Evolutionary conservation across 2,329 filamentous ascomycete genomes (phyloP).

Genomic region (Meredithiella fracta): DNA sequence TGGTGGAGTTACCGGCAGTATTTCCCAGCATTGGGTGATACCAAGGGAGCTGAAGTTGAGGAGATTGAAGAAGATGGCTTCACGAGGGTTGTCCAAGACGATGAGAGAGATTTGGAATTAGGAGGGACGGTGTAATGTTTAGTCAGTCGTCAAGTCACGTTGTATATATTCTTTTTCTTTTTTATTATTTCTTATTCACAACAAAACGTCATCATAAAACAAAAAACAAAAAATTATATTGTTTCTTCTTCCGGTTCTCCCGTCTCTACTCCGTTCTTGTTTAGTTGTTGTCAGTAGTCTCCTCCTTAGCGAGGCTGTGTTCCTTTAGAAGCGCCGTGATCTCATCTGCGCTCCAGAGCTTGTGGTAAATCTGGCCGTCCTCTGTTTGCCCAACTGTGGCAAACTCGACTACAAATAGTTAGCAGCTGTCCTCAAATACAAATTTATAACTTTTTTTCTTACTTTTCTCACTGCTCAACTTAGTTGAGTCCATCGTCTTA

Average conservation of each 20-base stretch:
- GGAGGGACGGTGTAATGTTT: background rate
- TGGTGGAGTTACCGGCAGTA: conserved; percentile 52
- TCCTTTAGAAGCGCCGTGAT: conserved; percentile 88
- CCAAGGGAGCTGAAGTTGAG: conserved; percentile 42
- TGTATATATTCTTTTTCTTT: background rate
- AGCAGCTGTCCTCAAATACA: conserved; percentile 5
- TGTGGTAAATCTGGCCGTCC: conserved; percentile 93
- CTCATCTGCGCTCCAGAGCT: conserved; percentile 92
- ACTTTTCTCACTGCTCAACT: conserved; percentile 99
- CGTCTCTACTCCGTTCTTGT: background rate
- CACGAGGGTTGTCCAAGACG: conserved; percentile 36
- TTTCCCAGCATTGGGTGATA: conserved; percentile 39
- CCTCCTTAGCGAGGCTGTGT: conserved; percentile 82
- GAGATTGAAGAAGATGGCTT: conserved; percentile 25
- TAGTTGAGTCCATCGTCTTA: conserved; percentile 99
- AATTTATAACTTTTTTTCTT: conserved; percentile 27
- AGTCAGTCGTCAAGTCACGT: no score
- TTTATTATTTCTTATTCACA: conserved; percentile 1
- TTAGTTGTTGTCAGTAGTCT: conserved; percentile 52
- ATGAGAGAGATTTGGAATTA: conserved; percentile 24
- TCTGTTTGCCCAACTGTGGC: conserved; percentile 93
- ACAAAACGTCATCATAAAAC: conserved; percentile 6
- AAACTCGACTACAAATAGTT: conserved; percentile 59
- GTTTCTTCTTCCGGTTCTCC: background rate
- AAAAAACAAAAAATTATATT: background rate